phyloP scores from a whole-genome alignment of 306 rosid species.

The Quercus robur region DNA sequence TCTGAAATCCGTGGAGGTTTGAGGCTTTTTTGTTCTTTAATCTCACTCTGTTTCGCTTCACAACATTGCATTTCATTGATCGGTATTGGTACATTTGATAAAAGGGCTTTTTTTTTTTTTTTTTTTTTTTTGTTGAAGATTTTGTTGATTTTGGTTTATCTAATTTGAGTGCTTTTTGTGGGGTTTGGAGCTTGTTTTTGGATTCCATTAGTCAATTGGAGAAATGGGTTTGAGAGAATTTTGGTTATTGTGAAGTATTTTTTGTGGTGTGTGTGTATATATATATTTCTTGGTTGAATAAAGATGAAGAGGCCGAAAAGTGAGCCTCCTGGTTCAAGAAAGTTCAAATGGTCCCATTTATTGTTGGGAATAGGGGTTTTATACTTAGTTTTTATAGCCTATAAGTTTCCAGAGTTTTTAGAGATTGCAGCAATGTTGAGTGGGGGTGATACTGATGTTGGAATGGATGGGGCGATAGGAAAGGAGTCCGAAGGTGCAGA shows the following conservation, averaged over 20 bases:
- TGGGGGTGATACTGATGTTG: constrained; percentile 56
- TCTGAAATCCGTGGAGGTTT: constrained; percentile 5
- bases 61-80: constrained; percentile 8
- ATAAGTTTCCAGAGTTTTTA: constrained; percentile 68
- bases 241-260: constrained; percentile 31
- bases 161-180: not conserved
- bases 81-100: constrained; percentile 1
- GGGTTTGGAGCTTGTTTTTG: constrained; percentile 23
- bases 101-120: not conserved
- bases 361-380: constrained; percentile 62
- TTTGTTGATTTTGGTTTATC: not conserved
- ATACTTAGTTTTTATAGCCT: constrained; percentile 73
- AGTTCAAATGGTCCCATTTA: constrained; percentile 70
- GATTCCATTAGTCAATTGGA: constrained; percentile 13
- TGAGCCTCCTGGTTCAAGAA: constrained; percentile 64
- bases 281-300: not conserved
- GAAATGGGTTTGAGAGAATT: constrained; percentile 28
- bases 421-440: constrained; percentile 62
- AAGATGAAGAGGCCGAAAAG: constrained; percentile 72
- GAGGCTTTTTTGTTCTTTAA: constrained; percentile 2
- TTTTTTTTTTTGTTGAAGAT: too few species aligned
- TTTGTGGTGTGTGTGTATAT: not conserved
- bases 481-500: constrained; percentile 46
- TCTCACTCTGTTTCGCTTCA: not conserved
- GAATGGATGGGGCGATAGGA: constrained; percentile 38